Percentiles rank a stretch among this genome's conserved stretches.
These are phyloP conservation scores for Oryza longistaminata DNA, from an alignment of 176 grass and related monocot genomes.

Conservation along the genomic window DNA sequence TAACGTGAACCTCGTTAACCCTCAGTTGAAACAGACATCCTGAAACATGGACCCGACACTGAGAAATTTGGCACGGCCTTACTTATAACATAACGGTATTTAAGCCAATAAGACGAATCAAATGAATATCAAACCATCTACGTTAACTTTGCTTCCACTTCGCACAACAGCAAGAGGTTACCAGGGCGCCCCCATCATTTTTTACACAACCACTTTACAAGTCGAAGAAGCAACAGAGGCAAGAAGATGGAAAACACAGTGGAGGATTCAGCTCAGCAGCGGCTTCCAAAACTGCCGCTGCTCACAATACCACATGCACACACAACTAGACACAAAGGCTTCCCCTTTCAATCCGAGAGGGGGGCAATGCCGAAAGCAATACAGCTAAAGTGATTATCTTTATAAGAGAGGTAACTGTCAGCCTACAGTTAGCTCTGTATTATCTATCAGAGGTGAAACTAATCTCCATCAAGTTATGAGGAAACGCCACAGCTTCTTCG, in stretches of 20 bases:
- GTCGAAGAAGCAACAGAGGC: conserved; percentile 13
- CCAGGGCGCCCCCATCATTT: neutral
- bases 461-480: conserved; percentile 67
- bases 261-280: conserved; percentile 11
- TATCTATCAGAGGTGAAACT: conserved; percentile 1
- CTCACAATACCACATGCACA: conserved; percentile 34
- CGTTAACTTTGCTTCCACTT: neutral
- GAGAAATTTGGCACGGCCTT: neutral
- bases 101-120: neutral
- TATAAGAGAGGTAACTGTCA: conserved; percentile 38
- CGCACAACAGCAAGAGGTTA: neutral
- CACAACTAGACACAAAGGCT: conserved; percentile 19
- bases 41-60: no score
- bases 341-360: conserved; percentile 13
- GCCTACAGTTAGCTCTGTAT: conserved; percentile 51
- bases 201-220: conserved; percentile 45
- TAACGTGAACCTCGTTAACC: no score
- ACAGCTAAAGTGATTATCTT: conserved; percentile 24
- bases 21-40: no score
- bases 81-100: neutral
- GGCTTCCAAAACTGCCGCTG: conserved; percentile 45
- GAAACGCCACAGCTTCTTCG: conserved; percentile 90
- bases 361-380: conserved; percentile 2
- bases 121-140: neutral
- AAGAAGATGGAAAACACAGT: neutral